Base-by-base conservation (phyloP, 352 stramenopile genomes). In the Phytophthora palmivora region DNA sequence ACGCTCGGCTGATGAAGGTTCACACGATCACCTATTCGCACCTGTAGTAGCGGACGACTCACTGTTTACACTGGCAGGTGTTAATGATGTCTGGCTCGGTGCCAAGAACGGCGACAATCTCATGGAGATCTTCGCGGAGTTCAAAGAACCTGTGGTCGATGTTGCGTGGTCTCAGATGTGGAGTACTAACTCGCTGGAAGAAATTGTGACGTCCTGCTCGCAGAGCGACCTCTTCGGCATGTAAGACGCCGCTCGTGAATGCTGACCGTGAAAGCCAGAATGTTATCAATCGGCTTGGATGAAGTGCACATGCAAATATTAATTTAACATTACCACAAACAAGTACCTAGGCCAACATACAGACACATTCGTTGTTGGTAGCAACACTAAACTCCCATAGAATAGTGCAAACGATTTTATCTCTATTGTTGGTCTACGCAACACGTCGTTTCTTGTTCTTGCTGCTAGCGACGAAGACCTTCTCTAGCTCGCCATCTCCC, bases 391-490 rank as follows among this genome's bases (percentile, higher is more conserved):
- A 28, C 24, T 28, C 24, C 24, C 24, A 28, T 6, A 28, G 24
- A 28, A 28, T 6, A 28, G 24, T 28, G 24, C 24, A 28, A 28
- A 6, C 24, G 24, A 28, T 6, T 28, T 28, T 28, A 28, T 28
- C 24, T 28, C 24, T 28, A 28, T 28, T 28, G 24, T 28, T 28
- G n/a, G 24, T 48, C 38, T 67, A 66, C 8, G 52, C 54, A 21
- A 78, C 50, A 55, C 80, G 87, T 18, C 70, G 80, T 51, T 92
- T 91, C 74, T 94, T 92, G 34, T 51, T 67, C 52, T 70, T 73
- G 36, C 54, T 76, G 58, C 68, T 73, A 36, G 68, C 58, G 30
- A 61, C 39, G 61, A 94, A 94, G 19, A 94, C 83, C 68, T 92
- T 90, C 54, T 67, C 68, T 8, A 94, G 68, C 26, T 67, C 69